Percentiles rank a stretch among this genome's conserved stretches.
Conservation (phyloP, 345 rosid genomes). For the Angophora floribunda region DNA sequence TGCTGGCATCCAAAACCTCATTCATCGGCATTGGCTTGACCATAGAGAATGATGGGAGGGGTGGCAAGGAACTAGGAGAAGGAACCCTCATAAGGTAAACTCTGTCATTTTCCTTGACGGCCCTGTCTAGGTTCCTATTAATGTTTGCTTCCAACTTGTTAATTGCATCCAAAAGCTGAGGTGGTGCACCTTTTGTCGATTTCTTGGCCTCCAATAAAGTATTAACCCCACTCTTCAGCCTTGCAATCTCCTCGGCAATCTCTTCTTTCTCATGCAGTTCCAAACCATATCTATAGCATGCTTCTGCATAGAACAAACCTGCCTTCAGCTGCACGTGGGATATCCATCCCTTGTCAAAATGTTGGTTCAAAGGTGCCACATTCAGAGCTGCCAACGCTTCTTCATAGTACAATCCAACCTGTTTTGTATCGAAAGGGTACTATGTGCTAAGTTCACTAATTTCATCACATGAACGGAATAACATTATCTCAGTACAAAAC, state of each 20-base stretch:
- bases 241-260: conserved; percentile 87
- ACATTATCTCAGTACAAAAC: background rate
- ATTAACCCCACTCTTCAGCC: conserved; percentile 64
- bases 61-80: conserved; percentile 63
- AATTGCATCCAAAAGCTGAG: conserved; percentile 81
- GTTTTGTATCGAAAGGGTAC: background rate
- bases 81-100: conserved; percentile 99
- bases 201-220: conserved; percentile 75
- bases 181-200: conserved; percentile 70
- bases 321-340: conserved; percentile 92
- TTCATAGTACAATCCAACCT: conserved; percentile 92
- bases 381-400: conserved; percentile 76
- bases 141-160: conserved; percentile 70
- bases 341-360: conserved; percentile 91
- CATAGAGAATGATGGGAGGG: conserved; percentile 84
- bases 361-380: conserved; percentile 77
- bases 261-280: conserved; percentile 98
- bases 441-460: background rate
- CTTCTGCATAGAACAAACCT: conserved; percentile 72
- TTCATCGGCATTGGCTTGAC: conserved; percentile 84
- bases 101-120: conserved; percentile 94
- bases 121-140: conserved; percentile 77
- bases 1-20: conserved; percentile 92
- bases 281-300: conserved; percentile 73
- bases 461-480: background rate